A percentile compares a stretch with the other conserved stretches of the same genome.
Conservation (phyloP, 805 yeast genomes). For the Cephaloascus albidus region DNA sequence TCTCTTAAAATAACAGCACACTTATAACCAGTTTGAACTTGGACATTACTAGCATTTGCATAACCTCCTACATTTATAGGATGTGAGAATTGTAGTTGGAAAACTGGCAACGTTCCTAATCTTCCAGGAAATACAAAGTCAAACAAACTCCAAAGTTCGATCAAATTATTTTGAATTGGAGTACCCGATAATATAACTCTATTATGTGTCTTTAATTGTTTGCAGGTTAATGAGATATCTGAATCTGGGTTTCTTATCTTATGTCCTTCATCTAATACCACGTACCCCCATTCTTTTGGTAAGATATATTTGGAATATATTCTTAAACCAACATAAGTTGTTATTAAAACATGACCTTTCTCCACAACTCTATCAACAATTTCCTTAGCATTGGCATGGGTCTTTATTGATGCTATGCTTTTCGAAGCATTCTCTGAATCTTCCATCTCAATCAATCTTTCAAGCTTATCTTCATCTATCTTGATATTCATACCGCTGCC, state of each 20-base stretch:
- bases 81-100: conserved; percentile 82
- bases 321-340: conserved; percentile 84
- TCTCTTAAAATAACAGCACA: conserved; percentile 90
- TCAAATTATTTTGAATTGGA: conserved; percentile 89
- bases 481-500: conserved; percentile 70
- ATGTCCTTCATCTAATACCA: conserved; percentile 92
- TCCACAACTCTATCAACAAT: conserved; percentile 49
- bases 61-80: conserved; percentile 98
- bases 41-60: conserved; percentile 92
- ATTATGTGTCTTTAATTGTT: conserved; percentile 75
- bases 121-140: conserved; percentile 95
- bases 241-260: conserved; percentile 93
- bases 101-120: conserved; percentile 89
- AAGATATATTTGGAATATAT: conserved; percentile 55
- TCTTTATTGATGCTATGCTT: conserved; percentile 14
- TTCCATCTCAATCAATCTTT: conserved; percentile 34
- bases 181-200: conserved; percentile 90
- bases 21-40: conserved; percentile 92
- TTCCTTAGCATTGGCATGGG: conserved; percentile 30
- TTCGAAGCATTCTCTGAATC: conserved; percentile 26
- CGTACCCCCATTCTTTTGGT: conserved; percentile 81
- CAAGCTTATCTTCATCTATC: conserved; percentile 42
- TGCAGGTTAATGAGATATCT: conserved; percentile 77
- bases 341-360: conserved; percentile 77
- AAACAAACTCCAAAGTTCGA: conserved; percentile 90